Percentiles rank a stretch among this genome's conserved stretches.
Conservation (phyloP, 768 basidiomycete species). For the Lentinula guzmanii region DNA sequence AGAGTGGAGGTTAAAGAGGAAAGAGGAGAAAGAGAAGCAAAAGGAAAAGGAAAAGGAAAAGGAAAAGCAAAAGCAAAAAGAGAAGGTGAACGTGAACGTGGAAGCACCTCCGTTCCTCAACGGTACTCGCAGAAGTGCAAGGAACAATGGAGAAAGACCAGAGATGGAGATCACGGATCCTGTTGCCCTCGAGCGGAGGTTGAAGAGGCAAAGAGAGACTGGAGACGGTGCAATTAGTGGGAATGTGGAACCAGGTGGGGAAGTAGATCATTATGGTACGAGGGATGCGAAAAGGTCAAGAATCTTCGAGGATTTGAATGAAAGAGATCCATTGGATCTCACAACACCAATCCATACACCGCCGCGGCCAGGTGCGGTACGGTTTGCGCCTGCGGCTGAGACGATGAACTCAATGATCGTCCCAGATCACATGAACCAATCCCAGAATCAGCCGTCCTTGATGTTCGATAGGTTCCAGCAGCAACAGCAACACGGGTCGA, state of each 20-base stretch:
- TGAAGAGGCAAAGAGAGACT: conserved; percentile 66
- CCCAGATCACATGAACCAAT: conserved; percentile 4
- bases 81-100: conserved; percentile 44
- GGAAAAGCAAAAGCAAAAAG: conserved; percentile 40
- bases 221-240: conserved; percentile 41
- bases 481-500: background rate
- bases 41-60: conserved; percentile 35
- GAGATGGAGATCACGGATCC: conserved; percentile 75
- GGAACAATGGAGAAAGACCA: conserved; percentile 65
- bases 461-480: conserved; percentile 7
- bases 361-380: conserved; percentile 28
- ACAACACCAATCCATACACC: conserved; percentile 26
- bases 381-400: conserved; percentile 34
- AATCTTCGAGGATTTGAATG: conserved; percentile 40
- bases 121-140: conserved; percentile 61
- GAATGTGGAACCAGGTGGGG: conserved; percentile 48
- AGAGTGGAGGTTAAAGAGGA: conserved; percentile 62
- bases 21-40: conserved; percentile 40
- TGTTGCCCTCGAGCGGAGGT: conserved; percentile 61
- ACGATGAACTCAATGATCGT: conserved; percentile 12
- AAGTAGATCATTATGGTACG: conserved; percentile 28
- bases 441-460: conserved; percentile 5
- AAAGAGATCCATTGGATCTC: conserved; percentile 47
- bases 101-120: conserved; percentile 22
- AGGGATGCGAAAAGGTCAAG: conserved; percentile 55